These are phyloP conservation scores for Coprinopsis cinerea DNA, from an alignment of 768 basidiomycete species.

Conservation along the genomic window DNA sequence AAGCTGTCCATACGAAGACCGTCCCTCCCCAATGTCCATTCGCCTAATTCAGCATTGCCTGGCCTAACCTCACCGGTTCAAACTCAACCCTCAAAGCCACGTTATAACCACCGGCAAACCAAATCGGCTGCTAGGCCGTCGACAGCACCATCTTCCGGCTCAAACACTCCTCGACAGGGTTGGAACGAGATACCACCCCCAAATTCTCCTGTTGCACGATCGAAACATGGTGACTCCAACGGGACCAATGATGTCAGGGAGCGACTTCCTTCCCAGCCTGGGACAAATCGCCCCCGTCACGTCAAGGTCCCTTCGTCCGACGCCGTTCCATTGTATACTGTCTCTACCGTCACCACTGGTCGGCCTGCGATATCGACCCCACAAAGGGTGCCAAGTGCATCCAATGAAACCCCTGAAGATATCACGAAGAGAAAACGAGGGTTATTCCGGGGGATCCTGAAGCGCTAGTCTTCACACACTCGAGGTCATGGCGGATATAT, in stretches of 20 bases:
- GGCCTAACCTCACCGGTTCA: slow-evolving; percentile 7
- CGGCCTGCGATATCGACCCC: slow-evolving; percentile 4
- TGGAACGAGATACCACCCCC: neutral
- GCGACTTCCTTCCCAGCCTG: slow-evolving; percentile 11
- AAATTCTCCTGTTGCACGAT: slow-evolving; percentile 13
- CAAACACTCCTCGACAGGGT: slow-evolving; percentile 15
- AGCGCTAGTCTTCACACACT: neutral
- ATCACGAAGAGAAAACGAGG: slow-evolving; percentile 8
- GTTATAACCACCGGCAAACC: slow-evolving; percentile 2
- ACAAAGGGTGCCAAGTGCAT: neutral
- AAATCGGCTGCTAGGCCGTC: slow-evolving; percentile 38
- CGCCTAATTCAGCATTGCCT: slow-evolving; percentile 7
- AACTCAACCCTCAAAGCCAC: neutral
- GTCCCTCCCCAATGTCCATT: slow-evolving; percentile 13
- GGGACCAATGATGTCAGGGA: slow-evolving; percentile 11
- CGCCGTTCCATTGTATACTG: slow-evolving; percentile 35
- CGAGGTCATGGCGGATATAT: neutral
- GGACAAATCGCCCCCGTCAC: slow-evolving; percentile 25
- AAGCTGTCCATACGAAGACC: slow-evolving; percentile 23
- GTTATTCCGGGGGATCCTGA: slow-evolving; percentile 7
- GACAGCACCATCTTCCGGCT: slow-evolving; percentile 32
- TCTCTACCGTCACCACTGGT: slow-evolving; percentile 14
- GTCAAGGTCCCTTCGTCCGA: slow-evolving; percentile 53
- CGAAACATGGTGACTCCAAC: slow-evolving; percentile 1
- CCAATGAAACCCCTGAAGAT: slow-evolving; percentile 5